A percentile compares a stretch with the other conserved stretches of the same genome.
Evolutionary conservation across 164 flowering plant species (phyloP).

Genomic region (Annona squamosa): DNA sequence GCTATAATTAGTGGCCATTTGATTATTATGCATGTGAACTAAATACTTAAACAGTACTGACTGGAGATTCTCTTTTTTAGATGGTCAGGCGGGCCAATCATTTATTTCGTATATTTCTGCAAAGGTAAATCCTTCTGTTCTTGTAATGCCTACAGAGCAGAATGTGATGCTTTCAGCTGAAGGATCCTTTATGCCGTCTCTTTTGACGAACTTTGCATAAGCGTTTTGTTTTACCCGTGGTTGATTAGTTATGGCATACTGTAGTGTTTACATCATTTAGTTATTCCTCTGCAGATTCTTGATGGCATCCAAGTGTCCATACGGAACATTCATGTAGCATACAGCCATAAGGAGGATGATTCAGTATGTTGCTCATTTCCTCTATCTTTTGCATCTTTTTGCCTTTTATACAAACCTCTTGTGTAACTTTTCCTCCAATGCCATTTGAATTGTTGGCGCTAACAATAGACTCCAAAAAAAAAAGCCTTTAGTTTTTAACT

Average conservation of each 20-base stretch:
- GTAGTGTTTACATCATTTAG: background rate
- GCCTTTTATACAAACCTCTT: background rate
- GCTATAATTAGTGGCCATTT: background rate
- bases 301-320: conserved; percentile 83
- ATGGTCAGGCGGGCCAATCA: conserved; percentile 62
- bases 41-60: background rate
- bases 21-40: background rate
- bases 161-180: no score
- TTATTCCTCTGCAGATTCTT: conserved; percentile 46
- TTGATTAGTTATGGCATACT: background rate
- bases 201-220: background rate
- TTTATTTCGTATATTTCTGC: conserved; percentile 73
- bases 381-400: background rate
- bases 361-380: conserved; percentile 20
- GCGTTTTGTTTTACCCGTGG: background rate
- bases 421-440: background rate
- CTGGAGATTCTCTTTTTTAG: conserved; percentile 32
- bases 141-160: no score
- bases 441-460: background rate
- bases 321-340: conserved; percentile 56
- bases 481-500: background rate
- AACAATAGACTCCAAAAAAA: background rate
- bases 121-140: conserved; percentile 40
- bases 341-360: conserved; percentile 33
- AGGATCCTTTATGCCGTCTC: background rate